Percentiles rank a stretch among this genome's conserved stretches.
Conservation (phyloP, 164 flowering plant genomes). For the Protea cynaroides region DNA sequence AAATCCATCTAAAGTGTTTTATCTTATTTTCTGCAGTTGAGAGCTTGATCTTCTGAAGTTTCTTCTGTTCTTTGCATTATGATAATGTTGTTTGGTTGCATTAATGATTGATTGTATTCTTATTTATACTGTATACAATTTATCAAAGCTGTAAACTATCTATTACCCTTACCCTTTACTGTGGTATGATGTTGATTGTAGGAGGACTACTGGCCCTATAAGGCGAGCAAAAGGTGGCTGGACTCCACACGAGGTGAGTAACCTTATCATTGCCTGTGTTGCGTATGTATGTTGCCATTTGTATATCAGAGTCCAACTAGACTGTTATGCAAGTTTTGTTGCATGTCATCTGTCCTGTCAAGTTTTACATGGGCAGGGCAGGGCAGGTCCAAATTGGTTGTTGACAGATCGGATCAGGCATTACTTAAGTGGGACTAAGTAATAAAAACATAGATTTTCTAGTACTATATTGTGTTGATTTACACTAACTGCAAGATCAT, state of each 20-base stretch:
- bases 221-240: slow-evolving; percentile 97
- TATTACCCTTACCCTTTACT: background rate
- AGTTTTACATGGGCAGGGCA: background rate
- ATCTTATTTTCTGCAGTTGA: background rate
- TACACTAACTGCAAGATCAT: background rate
- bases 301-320: background rate
- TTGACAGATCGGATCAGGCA: background rate
- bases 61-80: too few relatives aligned
- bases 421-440: background rate
- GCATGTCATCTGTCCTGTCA: background rate
- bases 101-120: background rate
- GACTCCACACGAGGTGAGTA: slow-evolving; percentile 82
- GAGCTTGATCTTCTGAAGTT: background rate
- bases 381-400: background rate
- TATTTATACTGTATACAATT: background rate
- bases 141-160: background rate
- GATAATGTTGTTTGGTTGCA: background rate
- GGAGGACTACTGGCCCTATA: slow-evolving; percentile 91
- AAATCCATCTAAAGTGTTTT: background rate
- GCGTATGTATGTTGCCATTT: background rate
- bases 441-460: background rate
- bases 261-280: slow-evolving; percentile 10
- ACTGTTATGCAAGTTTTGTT: background rate
- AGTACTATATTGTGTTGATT: background rate
- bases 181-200: slow-evolving; percentile 22